Evolutionary conservation across 2,329 filamentous ascomycete genomes (phyloP).

Genomic region (Arthrinium phaeospermum): DNA sequence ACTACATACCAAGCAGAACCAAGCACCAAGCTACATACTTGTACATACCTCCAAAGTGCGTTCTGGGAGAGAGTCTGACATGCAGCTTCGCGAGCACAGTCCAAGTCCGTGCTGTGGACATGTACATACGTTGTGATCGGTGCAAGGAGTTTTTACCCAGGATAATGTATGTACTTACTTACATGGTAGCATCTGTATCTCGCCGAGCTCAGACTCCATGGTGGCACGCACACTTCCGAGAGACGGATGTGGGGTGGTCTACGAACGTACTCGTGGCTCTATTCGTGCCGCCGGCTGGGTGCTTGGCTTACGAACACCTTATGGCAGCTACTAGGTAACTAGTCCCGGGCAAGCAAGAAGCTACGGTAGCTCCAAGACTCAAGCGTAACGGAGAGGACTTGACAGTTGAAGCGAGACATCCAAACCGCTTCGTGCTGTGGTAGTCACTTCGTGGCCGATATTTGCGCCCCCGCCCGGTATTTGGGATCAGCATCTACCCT

Average conservation of each 20-base stretch:
- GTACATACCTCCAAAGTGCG: background rate
- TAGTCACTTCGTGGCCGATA: background rate
- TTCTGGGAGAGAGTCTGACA: slow-evolving; percentile 17
- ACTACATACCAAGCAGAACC: background rate
- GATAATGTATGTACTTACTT: background rate
- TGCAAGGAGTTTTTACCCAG: slow-evolving; percentile 5
- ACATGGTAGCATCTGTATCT: background rate
- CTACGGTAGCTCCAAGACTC: background rate
- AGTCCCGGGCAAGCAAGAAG: background rate
- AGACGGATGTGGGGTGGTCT: slow-evolving; percentile 4
- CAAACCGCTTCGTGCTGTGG: background rate
- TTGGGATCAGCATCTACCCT: slow-evolving; percentile 14
- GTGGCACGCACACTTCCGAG: slow-evolving; percentile 9
- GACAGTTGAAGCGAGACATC: background rate
- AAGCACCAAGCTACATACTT: background rate
- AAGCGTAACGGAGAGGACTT: background rate
- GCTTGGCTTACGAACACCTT: background rate
- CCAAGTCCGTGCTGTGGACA: slow-evolving; percentile 16
- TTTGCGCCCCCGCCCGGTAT: slow-evolving; percentile 1
- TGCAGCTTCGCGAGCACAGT: slow-evolving; percentile 14
- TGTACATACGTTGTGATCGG: slow-evolving; percentile 1
- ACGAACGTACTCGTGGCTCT: background rate
- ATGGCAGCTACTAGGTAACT: background rate
- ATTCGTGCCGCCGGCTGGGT: background rate
- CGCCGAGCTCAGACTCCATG: slow-evolving; percentile 13